Evolutionary conservation across 192 early-diverging fungal genomes (phyloP).

Genomic region (Entophlyctis helioformis): DNA sequence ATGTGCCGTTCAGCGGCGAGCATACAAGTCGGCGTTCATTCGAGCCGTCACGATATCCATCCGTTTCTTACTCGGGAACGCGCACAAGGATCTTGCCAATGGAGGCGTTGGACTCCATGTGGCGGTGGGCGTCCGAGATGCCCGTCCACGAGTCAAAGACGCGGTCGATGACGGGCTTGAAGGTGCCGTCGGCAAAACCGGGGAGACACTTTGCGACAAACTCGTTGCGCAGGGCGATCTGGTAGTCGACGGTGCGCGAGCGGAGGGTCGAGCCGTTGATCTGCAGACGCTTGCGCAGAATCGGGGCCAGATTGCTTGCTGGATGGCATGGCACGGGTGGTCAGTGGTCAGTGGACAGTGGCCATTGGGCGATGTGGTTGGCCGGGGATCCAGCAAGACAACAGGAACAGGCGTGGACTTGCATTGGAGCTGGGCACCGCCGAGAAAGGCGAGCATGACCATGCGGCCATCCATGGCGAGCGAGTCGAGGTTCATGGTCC

Average conservation of each 20-base stretch:
- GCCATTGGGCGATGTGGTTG: too few relatives aligned
- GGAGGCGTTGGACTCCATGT: constrained; percentile 50
- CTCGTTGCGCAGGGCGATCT: constrained; percentile 32
- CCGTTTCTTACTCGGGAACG: too few relatives aligned
- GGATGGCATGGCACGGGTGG: too few relatives aligned
- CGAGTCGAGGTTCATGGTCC: constrained; percentile 27
- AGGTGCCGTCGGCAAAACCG: constrained; percentile 20
- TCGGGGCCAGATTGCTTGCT: too few relatives aligned
- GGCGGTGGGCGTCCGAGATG: constrained; percentile 50
- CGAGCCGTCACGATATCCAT: too few relatives aligned
- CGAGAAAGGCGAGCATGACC: constrained; percentile 72
- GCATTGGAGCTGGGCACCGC: too few relatives aligned
- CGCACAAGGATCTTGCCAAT: constrained; percentile 49
- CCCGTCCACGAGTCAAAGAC: constrained; percentile 57
- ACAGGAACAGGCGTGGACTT: too few relatives aligned
- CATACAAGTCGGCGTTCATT: too few relatives aligned
- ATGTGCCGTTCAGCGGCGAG: too few relatives aligned
- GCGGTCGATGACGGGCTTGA: constrained; percentile 43
- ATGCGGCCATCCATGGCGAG: constrained; percentile 76
- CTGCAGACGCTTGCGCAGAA: too few relatives aligned
- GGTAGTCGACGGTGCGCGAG: constrained; percentile 50
- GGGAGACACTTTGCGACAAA: constrained; percentile 44
- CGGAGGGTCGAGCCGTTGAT: constrained; percentile 64
- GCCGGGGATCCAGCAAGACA: too few relatives aligned
- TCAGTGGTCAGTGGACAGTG: too few relatives aligned